phyloP scores from a whole-genome alignment of 2,329 filamentous ascomycete genomes.

The Lecanicillium sp. region DNA sequence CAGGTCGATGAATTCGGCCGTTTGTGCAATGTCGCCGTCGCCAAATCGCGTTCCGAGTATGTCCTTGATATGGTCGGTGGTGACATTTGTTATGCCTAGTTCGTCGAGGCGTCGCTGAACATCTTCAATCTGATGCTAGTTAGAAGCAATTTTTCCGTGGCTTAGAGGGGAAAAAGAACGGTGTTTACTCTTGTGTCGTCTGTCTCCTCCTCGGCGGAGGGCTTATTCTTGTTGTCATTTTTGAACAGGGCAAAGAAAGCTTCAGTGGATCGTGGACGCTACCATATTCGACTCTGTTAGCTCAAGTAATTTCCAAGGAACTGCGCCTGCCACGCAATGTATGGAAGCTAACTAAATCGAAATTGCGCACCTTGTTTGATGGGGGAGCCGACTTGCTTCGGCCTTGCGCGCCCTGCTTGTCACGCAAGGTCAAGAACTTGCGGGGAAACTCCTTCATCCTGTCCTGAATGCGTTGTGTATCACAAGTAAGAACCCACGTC shows the following conservation, averaged over 20 bases:
- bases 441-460: constrained; percentile 49
- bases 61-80: constrained; percentile 48
- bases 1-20: constrained; percentile 67
- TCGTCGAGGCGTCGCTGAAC: constrained; percentile 31
- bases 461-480: constrained; percentile 7
- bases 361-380: constrained; percentile 38
- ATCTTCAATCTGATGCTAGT: constrained; percentile 28
- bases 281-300: too few relatives aligned
- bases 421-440: constrained; percentile 63
- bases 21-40: constrained; percentile 62
- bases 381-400: constrained; percentile 49
- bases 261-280: constrained; percentile 46
- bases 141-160: not conserved
- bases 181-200: constrained; percentile 28
- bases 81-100: constrained; percentile 36
- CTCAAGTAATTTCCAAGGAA: too few relatives aligned
- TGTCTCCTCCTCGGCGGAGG: constrained; percentile 41
- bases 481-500: not conserved
- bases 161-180: not conserved
- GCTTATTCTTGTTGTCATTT: constrained; percentile 42
- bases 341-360: constrained; percentile 8
- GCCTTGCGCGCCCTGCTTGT: constrained; percentile 48
- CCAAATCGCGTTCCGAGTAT: constrained; percentile 55
- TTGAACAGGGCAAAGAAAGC: constrained; percentile 58
- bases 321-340: too few relatives aligned